Evolutionary conservation across 2,329 filamentous ascomycete genomes (phyloP), one percentile per base, ranked within the genome.

Genomic region (Xylariaceae sp.): DNA sequence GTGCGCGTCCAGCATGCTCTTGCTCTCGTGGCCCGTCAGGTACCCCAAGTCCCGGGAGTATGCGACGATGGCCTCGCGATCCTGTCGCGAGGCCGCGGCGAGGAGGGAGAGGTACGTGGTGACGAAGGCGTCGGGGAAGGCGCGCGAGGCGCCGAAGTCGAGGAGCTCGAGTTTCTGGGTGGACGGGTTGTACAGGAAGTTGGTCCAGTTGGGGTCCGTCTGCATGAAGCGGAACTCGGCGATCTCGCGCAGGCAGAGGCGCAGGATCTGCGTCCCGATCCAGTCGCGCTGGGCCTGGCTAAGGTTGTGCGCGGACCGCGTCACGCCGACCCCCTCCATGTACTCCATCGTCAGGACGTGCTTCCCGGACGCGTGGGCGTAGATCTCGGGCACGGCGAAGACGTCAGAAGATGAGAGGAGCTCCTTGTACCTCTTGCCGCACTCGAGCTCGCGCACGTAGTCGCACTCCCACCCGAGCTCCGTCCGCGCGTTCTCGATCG

Each of bases 131-230:
- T 78, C 73, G 0, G 89, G 88, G 59, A 82, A 98, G 50, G 88
- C 90, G 53, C 92, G 76, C 14, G 84, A 88, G 24, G 92, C 92
- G 43, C 92, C 92, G 62, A 98, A 98, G 64, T 98, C 94, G 36
- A 98, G 80, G 1, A 98, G 76, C 62, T 95, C 89, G 11, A 98
- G 81, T 56, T 80, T 84, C 53, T 79, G 69, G 3, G 73, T 78
- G 14, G 68, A 53, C 1, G 79, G 69, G 54, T 97, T 92, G 71
- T 88, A 98, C 14, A 97, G 73, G 63, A 98, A 98, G 64, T 98
- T 98, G 23, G 90, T 97, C 92, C 92, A 98, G 70, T 98, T 98
- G 28, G 92, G 92, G 59, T 98, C 92, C 4, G 92, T 98, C 67
- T 98, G 92, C 92, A 98, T 98, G 68, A 94, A 97, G 44, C 74